Evolutionary conservation across 108 stramenopile genomes (phyloP).

Genomic region (Fragilaria crotonensis): DNA sequence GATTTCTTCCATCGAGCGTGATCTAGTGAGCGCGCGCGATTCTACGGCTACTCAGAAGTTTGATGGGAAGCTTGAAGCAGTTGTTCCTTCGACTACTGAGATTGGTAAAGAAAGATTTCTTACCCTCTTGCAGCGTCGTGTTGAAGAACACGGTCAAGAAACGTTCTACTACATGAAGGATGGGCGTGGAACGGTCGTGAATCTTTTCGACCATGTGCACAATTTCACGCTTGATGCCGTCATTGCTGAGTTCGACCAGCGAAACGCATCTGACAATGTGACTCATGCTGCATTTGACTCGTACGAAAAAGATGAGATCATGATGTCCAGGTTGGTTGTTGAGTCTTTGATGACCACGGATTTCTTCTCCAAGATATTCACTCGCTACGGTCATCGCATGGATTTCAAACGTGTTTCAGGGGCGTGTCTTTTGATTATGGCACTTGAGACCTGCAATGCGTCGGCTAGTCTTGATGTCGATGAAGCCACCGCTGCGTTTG

Average conservation of each 20-base stretch:
- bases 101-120: neutral
- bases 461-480: neutral
- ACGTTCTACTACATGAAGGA: neutral
- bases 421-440: neutral
- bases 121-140: neutral
- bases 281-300: neutral
- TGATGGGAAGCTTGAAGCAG: neutral
- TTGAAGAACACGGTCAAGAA: too few species aligned
- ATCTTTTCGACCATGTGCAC: slow-evolving; percentile 1
- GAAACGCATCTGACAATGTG: too few species aligned
- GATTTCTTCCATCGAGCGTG: too few species aligned
- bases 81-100: neutral
- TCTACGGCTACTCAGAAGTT: neutral
- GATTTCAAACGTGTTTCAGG: neutral
- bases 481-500: neutral
- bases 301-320: neutral
- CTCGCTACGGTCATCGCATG: neutral
- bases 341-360: neutral
- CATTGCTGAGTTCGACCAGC: neutral
- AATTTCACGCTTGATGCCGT: neutral
- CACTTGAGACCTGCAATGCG: neutral
- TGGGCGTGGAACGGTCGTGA: neutral
- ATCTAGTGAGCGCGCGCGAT: neutral
- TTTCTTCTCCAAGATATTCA: neutral
- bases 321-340: neutral